A percentile compares a stretch with the other conserved stretches of the same genome.
phyloP scores from a whole-genome alignment of 192 early-diverging fungal species.

The Coemansia sp. region DNA sequence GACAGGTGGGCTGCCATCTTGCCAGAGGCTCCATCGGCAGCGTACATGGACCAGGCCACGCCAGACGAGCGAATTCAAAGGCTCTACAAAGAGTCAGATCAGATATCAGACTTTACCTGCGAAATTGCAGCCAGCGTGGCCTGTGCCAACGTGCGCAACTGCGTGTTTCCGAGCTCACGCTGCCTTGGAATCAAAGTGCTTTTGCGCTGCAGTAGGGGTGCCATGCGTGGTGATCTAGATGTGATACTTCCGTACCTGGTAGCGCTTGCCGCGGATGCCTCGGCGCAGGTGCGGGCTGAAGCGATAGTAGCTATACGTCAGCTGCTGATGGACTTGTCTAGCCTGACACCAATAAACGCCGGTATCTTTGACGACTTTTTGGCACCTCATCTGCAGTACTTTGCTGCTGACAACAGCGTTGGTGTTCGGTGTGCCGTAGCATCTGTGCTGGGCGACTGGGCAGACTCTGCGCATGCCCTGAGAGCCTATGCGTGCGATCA shows the following conservation, averaged over 20 bases:
- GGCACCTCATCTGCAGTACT: conserved; percentile 69
- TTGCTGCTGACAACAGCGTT: conserved; percentile 70
- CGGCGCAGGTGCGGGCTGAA: conserved; percentile 42
- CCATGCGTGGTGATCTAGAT: conserved; percentile 41
- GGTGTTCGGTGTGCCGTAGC: conserved; percentile 84
- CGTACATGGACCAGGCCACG: conserved; percentile 40
- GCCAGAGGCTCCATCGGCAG: conserved; percentile 35
- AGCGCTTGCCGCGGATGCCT: conserved; percentile 31
- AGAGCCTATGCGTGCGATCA: conserved; percentile 46
- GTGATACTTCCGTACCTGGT: conserved; percentile 46
- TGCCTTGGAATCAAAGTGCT: conserved; percentile 47
- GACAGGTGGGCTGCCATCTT: conserved; percentile 63
- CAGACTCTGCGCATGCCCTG: conserved; percentile 75
- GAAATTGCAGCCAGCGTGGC: conserved; percentile 43
- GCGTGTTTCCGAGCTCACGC: conserved; percentile 33
- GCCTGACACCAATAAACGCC: conserved; percentile 76
- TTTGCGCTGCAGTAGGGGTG: conserved; percentile 33
- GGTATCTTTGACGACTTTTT: conserved; percentile 91
- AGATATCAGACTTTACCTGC: conserved; percentile 28
- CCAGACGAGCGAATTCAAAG: conserved; percentile 42
- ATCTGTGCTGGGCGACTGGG: conserved; percentile 72
- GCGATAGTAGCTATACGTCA: conserved; percentile 37
- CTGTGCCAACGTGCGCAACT: conserved; percentile 49
- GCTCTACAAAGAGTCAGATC: conserved; percentile 25
- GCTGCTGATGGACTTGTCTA: conserved; percentile 68